A percentile compares a stretch with the other conserved stretches of the same genome.
Evolutionary conservation across 1,284 basidiomycete genomes (phyloP).

Genomic region (Neonothopanus nambi): DNA sequence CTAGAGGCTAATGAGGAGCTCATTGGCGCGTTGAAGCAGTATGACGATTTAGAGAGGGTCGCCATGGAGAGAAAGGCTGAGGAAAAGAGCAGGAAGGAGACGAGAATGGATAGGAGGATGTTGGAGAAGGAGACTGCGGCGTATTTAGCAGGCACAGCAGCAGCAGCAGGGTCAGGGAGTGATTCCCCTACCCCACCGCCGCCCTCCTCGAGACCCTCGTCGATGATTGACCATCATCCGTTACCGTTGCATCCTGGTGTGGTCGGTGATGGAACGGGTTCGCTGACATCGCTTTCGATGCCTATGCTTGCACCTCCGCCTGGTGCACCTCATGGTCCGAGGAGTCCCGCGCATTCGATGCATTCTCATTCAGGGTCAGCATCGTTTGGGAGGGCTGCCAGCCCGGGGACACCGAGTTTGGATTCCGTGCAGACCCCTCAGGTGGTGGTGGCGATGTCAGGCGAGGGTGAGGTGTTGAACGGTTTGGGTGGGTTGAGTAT

Average conservation of each 20-base stretch:
- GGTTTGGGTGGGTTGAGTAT: neutral
- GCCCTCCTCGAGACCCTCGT: constrained; percentile 4
- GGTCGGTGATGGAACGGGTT: neutral
- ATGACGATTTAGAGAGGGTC: constrained; percentile 69
- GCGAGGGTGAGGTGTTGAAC: neutral
- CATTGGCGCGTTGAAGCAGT: constrained; percentile 45
- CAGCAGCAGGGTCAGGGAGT: no score
- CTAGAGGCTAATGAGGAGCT: constrained; percentile 55
- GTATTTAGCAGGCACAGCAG: no score
- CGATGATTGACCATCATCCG: constrained; percentile 4
- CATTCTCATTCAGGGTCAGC: constrained; percentile 39
- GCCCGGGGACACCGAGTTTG: constrained; percentile 30
- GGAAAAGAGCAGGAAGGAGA: constrained; percentile 61
- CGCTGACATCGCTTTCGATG: neutral
- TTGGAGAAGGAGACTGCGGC: no score
- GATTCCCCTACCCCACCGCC: no score
- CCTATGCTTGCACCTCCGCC: constrained; percentile 52
- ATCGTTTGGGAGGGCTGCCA: constrained; percentile 36
- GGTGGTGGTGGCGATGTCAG: constrained; percentile 20
- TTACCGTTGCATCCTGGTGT: constrained; percentile 2
- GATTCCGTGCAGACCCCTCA: constrained; percentile 2
- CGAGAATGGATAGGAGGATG: constrained; percentile 57
- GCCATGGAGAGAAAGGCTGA: constrained; percentile 62
- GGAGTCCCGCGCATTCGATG: constrained; percentile 47
- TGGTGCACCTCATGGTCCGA: constrained; percentile 66